These are phyloP conservation scores for Colletotrichum brevisporum DNA, from an alignment of 2,329 filamentous ascomycete species.

Conservation along the genomic window DNA sequence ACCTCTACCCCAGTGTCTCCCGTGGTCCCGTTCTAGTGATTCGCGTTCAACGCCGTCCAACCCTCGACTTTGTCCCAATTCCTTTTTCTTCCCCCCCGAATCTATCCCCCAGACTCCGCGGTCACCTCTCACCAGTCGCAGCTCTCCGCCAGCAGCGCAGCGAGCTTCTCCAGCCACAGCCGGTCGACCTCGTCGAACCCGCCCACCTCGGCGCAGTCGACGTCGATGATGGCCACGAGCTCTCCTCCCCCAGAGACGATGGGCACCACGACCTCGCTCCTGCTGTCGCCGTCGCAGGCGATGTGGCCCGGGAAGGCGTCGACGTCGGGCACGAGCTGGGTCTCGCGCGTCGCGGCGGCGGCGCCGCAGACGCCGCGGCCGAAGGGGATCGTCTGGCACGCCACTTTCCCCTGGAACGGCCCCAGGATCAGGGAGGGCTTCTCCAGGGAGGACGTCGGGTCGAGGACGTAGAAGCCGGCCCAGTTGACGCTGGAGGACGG, in stretches of 20 bases:
- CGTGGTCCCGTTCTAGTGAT: too few species aligned
- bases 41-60: neutral
- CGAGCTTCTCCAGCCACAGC: slow-evolving; percentile 75
- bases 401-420: slow-evolving; percentile 85
- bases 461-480: slow-evolving; percentile 83
- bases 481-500: slow-evolving; percentile 82
- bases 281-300: slow-evolving; percentile 82
- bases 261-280: slow-evolving; percentile 87
- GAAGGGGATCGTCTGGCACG: slow-evolving; percentile 83
- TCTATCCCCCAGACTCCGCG: neutral
- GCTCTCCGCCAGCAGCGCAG: slow-evolving; percentile 67
- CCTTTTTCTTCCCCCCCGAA: neutral
- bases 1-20: neutral
- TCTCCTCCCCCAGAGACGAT: slow-evolving; percentile 64
- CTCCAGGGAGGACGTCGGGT: slow-evolving; percentile 60
- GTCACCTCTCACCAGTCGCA: slow-evolving; percentile 73
- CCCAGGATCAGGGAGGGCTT: slow-evolving; percentile 77
- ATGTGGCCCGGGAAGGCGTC: slow-evolving; percentile 85
- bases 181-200: slow-evolving; percentile 81
- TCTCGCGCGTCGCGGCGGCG: slow-evolving; percentile 72
- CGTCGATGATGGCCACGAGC: slow-evolving; percentile 82
- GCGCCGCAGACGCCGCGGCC: slow-evolving; percentile 82
- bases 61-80: too few species aligned
- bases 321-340: slow-evolving; percentile 79
- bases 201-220: slow-evolving; percentile 78